phyloP scores from a whole-genome alignment of 169 alveolate genomes.

The Neospora caninum region DNA sequence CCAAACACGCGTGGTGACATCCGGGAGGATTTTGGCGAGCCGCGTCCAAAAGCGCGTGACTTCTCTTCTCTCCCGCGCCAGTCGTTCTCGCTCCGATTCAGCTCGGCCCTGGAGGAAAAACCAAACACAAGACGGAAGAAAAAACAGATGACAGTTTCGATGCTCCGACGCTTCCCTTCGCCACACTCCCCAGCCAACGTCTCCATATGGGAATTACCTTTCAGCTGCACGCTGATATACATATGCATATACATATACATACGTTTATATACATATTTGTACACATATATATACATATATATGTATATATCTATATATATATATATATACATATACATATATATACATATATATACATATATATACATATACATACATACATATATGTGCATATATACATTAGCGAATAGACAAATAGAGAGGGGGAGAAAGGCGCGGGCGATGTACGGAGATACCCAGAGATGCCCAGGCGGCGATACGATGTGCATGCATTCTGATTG shows the following conservation, averaged over 20 bases:
- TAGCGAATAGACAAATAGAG: not conserved
- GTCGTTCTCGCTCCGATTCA: slow-evolving; percentile 28
- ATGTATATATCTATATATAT: not conserved
- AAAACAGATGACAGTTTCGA: too few relatives aligned
- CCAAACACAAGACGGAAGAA: too few relatives aligned
- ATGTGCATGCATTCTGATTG: not conserved
- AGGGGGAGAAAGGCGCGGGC: not conserved
- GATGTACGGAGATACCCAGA: too few relatives aligned
- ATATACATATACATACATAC: not conserved
- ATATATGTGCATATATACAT: not conserved
- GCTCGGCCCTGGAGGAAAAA: not conserved
- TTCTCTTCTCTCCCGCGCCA: not conserved
- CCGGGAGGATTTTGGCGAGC: slow-evolving; percentile 12
- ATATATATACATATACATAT: not conserved
- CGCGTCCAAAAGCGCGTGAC: not conserved
- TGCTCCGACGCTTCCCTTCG: too few relatives aligned
- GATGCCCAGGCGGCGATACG: not conserved
- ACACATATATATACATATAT: too few relatives aligned
- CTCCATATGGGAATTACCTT: too few relatives aligned
- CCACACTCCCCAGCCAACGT: too few relatives aligned
- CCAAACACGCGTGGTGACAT: slow-evolving; percentile 14
- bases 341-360: not conserved
- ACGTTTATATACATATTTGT: too few relatives aligned
- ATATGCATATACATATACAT: too few relatives aligned
- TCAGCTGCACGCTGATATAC: too few relatives aligned